These are phyloP conservation scores for Astraeus odoratus DNA, from an alignment of 768 basidiomycete species.

Conservation along the genomic window DNA sequence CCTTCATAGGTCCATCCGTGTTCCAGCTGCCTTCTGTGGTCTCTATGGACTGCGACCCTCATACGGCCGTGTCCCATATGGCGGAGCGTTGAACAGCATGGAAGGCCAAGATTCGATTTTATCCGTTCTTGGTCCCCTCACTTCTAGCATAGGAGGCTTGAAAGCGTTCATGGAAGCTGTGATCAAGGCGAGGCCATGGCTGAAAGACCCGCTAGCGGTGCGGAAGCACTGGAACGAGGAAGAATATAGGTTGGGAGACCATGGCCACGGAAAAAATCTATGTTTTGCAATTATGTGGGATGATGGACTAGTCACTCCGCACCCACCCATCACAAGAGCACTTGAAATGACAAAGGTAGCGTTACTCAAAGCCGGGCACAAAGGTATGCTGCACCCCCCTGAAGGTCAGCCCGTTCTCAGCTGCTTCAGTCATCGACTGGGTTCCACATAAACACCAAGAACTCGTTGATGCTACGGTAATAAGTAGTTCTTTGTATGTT, in stretches of 20 bases:
- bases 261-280: conserved; percentile 42
- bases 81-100: conserved; percentile 54
- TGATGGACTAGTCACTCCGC: conserved; percentile 51
- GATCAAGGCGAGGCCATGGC: conserved; percentile 55
- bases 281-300: conserved; percentile 64
- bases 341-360: conserved; percentile 51
- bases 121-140: conserved; percentile 72
- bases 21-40: conserved; percentile 62
- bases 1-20: conserved; percentile 53
- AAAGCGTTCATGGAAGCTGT: conserved; percentile 63
- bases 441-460: conserved; percentile 29
- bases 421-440: conserved; percentile 61
- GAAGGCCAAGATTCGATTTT: conserved; percentile 66
- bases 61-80: conserved; percentile 63
- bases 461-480: no score
- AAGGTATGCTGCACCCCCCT: conserved; percentile 34
- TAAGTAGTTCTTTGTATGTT: no score
- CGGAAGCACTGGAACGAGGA: conserved; percentile 57
- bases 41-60: conserved; percentile 69
- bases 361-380: conserved; percentile 54
- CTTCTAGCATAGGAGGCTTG: conserved; percentile 50
- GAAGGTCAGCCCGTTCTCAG: neutral
- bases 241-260: conserved; percentile 53
- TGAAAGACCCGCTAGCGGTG: conserved; percentile 51
- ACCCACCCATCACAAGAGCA: conserved; percentile 59